Base-by-base conservation (phyloP, 2,329 filamentous ascomycete genomes). In the Fusarium xylarioides region DNA sequence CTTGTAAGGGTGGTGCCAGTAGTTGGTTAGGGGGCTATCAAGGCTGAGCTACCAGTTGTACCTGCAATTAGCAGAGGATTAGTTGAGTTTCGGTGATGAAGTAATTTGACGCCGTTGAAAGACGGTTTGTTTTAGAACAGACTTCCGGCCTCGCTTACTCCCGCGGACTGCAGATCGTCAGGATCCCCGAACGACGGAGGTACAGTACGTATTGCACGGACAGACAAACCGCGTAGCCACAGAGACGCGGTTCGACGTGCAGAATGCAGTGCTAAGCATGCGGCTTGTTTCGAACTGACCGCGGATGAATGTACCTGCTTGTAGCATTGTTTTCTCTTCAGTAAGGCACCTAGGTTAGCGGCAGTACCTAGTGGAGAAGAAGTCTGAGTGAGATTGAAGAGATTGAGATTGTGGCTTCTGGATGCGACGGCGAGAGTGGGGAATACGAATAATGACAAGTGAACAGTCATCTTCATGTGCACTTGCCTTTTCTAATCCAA, bases 1-100 rank as follows among this genome's bases (percentile, higher is more conserved):
- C n/a, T 57, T 46, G 16, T 38, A 64, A 64, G 58, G 66, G 63
- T 68, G 63, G 70, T 72, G 71, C 64, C 68, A 71, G 67, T 67
- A 67, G 47, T 35, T 49, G 46, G 35, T 52, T 50, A 43, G 54
- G 40, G 28, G 42, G 23, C 57, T 57, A 58, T 65, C 57, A 60
- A 67, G 58, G 54, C 70, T 74, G 57, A 30, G 50, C 34, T 40
- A 40, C 34, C 50, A 54, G 50, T 38, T 54, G 14, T 52, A 40
- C 34, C 34, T 54, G 34, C 23, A 54, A 28, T 40, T 40, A 54
- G 26, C 14, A 30, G 26, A 32, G 21, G 16, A 52, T 23, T 52
- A 47, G 58, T 47, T 49, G 26, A 37, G 37, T 32, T 40, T 68
- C 47, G 56, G 50, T 55, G 38, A 50, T 47, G 47, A 49, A 49